These are phyloP conservation scores for Pueraria montana DNA, from an alignment of 306 rosid species.

Conservation along the genomic window DNA sequence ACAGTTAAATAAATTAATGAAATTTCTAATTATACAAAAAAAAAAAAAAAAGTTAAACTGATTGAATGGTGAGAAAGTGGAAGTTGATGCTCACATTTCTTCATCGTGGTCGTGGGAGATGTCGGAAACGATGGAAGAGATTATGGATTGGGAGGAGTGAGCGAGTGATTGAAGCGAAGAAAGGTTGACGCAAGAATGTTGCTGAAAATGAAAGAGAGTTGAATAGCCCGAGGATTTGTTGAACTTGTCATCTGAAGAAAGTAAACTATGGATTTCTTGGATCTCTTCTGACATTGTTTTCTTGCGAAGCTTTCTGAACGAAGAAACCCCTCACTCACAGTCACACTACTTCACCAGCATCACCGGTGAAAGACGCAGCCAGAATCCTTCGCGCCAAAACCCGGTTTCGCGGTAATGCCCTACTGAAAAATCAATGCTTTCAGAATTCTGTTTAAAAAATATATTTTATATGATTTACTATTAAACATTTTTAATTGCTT, in stretches of 20 bases:
- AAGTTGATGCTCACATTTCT: slow-evolving; percentile 61
- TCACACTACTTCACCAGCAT: background rate
- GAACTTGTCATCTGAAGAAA: slow-evolving; percentile 56
- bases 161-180: slow-evolving; percentile 65
- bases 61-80: background rate
- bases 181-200: slow-evolving; percentile 54
- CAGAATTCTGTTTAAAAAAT: background rate
- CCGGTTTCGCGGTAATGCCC: background rate
- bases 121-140: slow-evolving; percentile 59
- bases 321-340: slow-evolving; percentile 30
- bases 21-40: background rate
- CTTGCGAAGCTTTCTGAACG: slow-evolving; percentile 17
- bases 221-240: slow-evolving; percentile 71
- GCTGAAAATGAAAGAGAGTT: slow-evolving; percentile 70
- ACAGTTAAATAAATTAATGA: background rate
- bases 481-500: no score
- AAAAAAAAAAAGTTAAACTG: background rate
- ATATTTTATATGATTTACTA: no score
- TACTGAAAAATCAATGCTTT: background rate
- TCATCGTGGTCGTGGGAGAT: slow-evolving; percentile 63
- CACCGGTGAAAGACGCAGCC: background rate
- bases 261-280: slow-evolving; percentile 55
- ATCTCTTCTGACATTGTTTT: slow-evolving; percentile 65
- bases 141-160: slow-evolving; percentile 46
- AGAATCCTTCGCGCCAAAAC: slow-evolving; percentile 54